Percentiles rank a stretch among this genome's conserved stretches.
phyloP scores from a whole-genome alignment of 1,284 basidiomycete species.

The Irpex rosettiformis region DNA sequence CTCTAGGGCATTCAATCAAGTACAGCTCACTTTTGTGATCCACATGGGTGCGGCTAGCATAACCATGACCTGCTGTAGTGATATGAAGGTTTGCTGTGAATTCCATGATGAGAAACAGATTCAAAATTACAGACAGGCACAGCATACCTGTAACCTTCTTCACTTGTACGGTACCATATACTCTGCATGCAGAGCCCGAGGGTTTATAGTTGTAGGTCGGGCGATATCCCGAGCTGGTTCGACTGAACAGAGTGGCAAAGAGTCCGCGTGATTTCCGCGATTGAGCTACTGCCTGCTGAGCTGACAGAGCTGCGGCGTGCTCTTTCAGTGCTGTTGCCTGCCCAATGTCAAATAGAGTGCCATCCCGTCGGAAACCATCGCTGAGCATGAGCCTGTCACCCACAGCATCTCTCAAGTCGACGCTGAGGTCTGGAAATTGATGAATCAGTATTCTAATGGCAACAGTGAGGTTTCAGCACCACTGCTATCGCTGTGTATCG shows the following conservation, averaged over 20 bases:
- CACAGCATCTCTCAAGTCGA: constrained; percentile 90
- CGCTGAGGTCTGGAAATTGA: constrained; percentile 60
- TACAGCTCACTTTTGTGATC: constrained; percentile 51
- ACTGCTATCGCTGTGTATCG: background rate
- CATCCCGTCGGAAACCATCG: constrained; percentile 83
- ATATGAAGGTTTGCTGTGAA: constrained; percentile 81
- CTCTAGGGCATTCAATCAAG: constrained; percentile 42
- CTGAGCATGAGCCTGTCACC: constrained; percentile 89
- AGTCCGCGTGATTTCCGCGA: constrained; percentile 70
- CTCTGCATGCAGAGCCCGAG: constrained; percentile 74
- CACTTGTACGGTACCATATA: constrained; percentile 82
- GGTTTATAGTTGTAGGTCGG: constrained; percentile 70
- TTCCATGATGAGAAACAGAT: constrained; percentile 5
- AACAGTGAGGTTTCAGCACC: constrained; percentile 6
- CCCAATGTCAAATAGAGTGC: constrained; percentile 80
- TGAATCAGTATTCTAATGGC: constrained; percentile 5
- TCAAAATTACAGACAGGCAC: background rate
- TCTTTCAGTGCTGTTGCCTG: constrained; percentile 77
- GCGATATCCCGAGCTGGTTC: constrained; percentile 46
- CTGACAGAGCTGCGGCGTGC: constrained; percentile 63
- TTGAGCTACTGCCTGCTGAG: constrained; percentile 63
- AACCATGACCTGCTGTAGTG: constrained; percentile 94
- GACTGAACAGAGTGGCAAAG: constrained; percentile 52
- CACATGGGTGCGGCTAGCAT: constrained; percentile 83
- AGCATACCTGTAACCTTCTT: constrained; percentile 84